A percentile compares a stretch with the other conserved stretches of the same genome.
These are phyloP conservation scores for Fusarium temperatum DNA, from an alignment of 2,329 filamentous ascomycete genomes.

Conservation along the genomic window DNA sequence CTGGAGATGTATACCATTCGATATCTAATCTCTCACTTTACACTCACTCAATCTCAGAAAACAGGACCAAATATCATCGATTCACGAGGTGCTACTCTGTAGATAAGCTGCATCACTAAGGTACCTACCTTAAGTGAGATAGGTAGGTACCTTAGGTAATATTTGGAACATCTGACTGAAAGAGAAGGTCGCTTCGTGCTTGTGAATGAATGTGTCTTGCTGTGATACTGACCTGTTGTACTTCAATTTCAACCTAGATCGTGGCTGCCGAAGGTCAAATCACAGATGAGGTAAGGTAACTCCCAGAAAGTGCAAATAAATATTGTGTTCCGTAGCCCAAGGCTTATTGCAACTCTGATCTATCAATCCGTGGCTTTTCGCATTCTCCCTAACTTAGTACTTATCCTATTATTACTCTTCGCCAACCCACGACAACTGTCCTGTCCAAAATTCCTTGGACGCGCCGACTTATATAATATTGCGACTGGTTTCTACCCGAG, in stretches of 20 bases:
- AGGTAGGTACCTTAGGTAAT: neutral
- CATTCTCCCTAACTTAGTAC: slow-evolving; percentile 6
- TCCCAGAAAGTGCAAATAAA: neutral
- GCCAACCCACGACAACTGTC: neutral
- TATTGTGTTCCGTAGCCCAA: neutral
- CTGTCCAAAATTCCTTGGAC: neutral
- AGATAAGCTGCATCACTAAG: neutral
- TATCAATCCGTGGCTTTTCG: neutral
- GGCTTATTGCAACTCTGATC: neutral
- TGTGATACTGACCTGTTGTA: neutral
- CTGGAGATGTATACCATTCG: neutral
- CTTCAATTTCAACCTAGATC: neutral
- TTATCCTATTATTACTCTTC: neutral
- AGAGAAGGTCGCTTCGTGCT: neutral
- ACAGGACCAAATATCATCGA: neutral
- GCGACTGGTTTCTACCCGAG: neutral
- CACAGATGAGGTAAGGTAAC: neutral
- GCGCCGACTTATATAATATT: neutral
- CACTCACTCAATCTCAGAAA: neutral
- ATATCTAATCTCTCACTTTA: neutral
- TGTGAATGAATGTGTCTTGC: neutral
- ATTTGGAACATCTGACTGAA: neutral
- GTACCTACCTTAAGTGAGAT: neutral
- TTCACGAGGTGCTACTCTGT: neutral
- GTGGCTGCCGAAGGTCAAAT: neutral